Conservation (phyloP, 106 monocot species). For the Apostasia shenzhenica region DNA sequence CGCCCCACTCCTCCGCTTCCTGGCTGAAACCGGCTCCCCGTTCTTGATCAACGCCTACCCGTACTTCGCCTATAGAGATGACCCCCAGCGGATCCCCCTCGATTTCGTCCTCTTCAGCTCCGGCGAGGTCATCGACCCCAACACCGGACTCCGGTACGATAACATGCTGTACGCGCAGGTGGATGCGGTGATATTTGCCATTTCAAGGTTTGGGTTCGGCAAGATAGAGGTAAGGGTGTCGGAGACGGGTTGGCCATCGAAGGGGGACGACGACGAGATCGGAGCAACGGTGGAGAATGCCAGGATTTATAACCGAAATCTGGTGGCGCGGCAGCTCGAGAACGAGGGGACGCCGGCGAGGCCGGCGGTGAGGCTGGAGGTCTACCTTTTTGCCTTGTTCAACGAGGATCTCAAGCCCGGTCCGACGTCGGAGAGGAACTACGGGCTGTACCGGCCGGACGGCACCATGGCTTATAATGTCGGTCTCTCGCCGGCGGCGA, state of each 20-base stretch:
- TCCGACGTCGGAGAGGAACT: conserved; percentile 92
- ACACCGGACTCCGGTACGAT: conserved; percentile 71
- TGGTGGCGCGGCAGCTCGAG: conserved; percentile 55
- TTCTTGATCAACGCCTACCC: conserved; percentile 99
- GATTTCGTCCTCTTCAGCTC: conserved; percentile 67
- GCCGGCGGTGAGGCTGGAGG: conserved; percentile 60
- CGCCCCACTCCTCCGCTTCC: conserved; percentile 50
- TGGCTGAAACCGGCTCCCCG: conserved; percentile 50
- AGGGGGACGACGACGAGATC: conserved; percentile 66
- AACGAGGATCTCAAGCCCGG: conserved; percentile 96
- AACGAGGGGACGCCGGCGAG: conserved; percentile 83
- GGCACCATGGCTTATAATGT: conserved; percentile 77
- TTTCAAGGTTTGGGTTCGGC: conserved; percentile 48
- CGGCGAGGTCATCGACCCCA: conserved; percentile 53
- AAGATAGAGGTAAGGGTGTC: conserved; percentile 73
- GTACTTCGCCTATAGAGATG: conserved; percentile 83
- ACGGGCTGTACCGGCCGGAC: conserved; percentile 77
- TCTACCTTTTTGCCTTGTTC: conserved; percentile 88
- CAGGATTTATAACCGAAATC: conserved; percentile 59
- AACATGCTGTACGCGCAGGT: conserved; percentile 98
- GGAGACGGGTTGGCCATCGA: conserved; percentile 98
- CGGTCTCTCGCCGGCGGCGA: conserved; percentile 28
- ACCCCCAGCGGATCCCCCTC: conserved; percentile 37
- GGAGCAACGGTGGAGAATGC: conserved; percentile 86
- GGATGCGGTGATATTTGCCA: conserved; percentile 71